Conservation (phyloP, 2,329 filamentous ascomycete genomes). For the Dactylellina drechsleri region DNA sequence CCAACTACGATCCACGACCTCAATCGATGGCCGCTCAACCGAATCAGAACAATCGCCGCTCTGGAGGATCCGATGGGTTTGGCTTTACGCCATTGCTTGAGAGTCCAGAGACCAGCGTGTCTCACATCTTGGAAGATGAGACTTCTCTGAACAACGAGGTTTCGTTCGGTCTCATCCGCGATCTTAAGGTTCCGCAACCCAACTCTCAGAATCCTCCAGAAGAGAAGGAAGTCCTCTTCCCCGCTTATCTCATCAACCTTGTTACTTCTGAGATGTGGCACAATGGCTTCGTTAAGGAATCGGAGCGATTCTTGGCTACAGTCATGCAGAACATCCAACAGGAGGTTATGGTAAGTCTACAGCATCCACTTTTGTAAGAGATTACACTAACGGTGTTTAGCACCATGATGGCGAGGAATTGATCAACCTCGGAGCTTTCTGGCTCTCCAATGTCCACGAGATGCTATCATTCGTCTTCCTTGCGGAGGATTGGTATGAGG, state of each 20-base stretch:
- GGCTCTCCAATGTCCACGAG: conserved; percentile 98
- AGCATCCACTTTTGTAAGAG: neutral
- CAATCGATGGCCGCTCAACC: conserved; percentile 91
- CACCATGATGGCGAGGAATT: conserved; percentile 97
- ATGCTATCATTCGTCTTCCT: conserved; percentile 99
- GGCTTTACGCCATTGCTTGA: conserved; percentile 84
- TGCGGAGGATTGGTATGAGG: conserved; percentile 99
- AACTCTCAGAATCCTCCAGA: conserved; percentile 87
- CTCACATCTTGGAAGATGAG: conserved; percentile 92
- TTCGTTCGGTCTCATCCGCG: conserved; percentile 92
- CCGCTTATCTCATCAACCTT: conserved; percentile 97
- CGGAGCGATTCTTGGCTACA: conserved; percentile 96
- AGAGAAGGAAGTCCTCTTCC: conserved; percentile 98
- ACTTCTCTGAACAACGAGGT: conserved; percentile 97
- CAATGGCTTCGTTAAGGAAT: conserved; percentile 99
- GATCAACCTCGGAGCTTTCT: conserved; percentile 96
- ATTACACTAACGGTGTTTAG: conserved; percentile 48
- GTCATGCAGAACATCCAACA: conserved; percentile 99
- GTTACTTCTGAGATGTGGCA: conserved; percentile 99
- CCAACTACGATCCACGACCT: conserved; percentile 91
- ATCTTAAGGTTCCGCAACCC: conserved; percentile 93
- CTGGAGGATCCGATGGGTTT: conserved; percentile 66
- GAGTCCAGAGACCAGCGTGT: conserved; percentile 93
- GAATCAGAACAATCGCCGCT: conserved; percentile 66
- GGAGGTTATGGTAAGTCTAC: conserved; percentile 78